Percentiles rank a stretch among this genome's conserved stretches.
Conservation (phyloP, 257 asterid species). For the Buddleja alternifolia region DNA sequence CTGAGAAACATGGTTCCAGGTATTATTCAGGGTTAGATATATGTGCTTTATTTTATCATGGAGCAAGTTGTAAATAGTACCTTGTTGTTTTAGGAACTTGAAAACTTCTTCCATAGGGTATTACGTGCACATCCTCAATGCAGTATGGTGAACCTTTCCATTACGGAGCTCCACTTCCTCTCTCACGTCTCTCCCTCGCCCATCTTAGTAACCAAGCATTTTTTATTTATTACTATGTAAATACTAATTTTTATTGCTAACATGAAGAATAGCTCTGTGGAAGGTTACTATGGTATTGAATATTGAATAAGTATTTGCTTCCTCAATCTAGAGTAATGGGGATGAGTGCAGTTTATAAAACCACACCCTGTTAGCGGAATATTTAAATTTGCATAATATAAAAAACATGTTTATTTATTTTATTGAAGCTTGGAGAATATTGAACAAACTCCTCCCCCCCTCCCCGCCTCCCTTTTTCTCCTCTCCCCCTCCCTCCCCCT, state of each 20-base stretch:
- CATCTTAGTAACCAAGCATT: neutral
- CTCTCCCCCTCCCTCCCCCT: too few species aligned
- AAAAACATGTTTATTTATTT: neutral
- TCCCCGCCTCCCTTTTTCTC: too few species aligned
- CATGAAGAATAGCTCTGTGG: neutral
- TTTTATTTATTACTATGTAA: neutral
- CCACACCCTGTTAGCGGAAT: too few species aligned
- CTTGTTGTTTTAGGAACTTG: neutral
- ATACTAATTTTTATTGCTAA: neutral
- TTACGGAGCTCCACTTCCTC: neutral
- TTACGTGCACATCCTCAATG: neutral
- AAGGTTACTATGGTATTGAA: neutral
- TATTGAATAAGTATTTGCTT: neutral
- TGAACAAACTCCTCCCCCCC: too few species aligned
- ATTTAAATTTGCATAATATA: neutral
- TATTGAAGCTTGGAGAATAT: neutral
- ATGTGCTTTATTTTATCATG: neutral
- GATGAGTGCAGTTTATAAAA: too few species aligned
- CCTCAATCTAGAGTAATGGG: neutral
- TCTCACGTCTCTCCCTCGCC: neutral
- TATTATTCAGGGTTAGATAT: conserved; percentile 5
- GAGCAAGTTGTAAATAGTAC: neutral
- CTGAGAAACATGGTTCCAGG: conserved; percentile 30
- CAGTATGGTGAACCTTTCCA: neutral
- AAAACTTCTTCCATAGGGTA: neutral